Evolutionary conservation across 495 filamentous ascomycete genomes (phyloP).

Genomic region (Aspergillus taichungensis): DNA sequence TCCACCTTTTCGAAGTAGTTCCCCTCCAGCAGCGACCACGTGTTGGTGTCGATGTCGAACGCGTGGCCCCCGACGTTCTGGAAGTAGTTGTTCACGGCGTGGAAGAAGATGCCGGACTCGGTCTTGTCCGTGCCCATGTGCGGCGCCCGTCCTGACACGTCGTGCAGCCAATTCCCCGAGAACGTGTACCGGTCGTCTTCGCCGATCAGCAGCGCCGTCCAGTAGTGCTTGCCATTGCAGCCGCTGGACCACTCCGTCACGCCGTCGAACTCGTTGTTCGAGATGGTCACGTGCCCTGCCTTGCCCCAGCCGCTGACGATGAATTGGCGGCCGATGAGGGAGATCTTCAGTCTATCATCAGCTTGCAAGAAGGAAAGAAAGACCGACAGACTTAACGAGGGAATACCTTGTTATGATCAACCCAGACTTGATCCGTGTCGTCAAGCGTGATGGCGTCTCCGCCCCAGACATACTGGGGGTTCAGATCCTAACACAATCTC

Average conservation of each 20-base stretch:
- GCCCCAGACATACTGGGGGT: slow-evolving; percentile 21
- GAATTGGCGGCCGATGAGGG: slow-evolving; percentile 11
- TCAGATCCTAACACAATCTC: slow-evolving; percentile 7
- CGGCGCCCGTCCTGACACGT: slow-evolving; percentile 34
- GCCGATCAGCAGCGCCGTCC: slow-evolving; percentile 25
- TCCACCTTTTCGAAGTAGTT: slow-evolving; percentile 10
- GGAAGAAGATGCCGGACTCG: slow-evolving; percentile 30
- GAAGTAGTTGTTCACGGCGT: slow-evolving; percentile 18
- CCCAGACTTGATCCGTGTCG: slow-evolving; percentile 13
- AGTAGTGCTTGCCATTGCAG: slow-evolving; percentile 44
- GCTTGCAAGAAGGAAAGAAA: neutral
- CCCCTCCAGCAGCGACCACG: slow-evolving; percentile 8
- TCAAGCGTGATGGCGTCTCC: slow-evolving; percentile 17
- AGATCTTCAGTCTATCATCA: slow-evolving; percentile 4
- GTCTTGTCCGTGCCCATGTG: slow-evolving; percentile 28
- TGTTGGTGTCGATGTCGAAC: slow-evolving; percentile 11
- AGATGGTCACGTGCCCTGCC: slow-evolving; percentile 14
- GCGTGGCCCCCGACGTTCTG: slow-evolving; percentile 12
- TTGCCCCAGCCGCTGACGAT: slow-evolving; percentile 11
- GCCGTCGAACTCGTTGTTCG: slow-evolving; percentile 38
- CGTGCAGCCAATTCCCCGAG: slow-evolving; percentile 22
- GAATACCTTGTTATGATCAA: slow-evolving; percentile 14
- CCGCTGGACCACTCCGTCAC: slow-evolving; percentile 33
- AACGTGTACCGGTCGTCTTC: slow-evolving; percentile 12
- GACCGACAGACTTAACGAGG: too few species aligned